These are phyloP conservation scores for Cladosporium halotolerans DNA, from an alignment of 2,329 filamentous ascomycete species.

Conservation along the genomic window DNA sequence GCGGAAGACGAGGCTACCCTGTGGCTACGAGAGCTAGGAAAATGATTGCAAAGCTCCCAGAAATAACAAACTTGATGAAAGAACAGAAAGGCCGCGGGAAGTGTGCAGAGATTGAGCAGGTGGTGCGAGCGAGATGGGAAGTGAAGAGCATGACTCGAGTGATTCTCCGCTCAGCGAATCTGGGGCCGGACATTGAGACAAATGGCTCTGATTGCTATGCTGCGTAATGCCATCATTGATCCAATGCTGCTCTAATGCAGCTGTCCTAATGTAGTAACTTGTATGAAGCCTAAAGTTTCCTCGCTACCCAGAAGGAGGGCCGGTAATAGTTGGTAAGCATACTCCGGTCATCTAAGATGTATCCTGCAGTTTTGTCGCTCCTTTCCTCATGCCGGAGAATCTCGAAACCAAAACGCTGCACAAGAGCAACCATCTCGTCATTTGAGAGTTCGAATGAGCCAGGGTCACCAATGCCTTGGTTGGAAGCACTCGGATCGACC, in stretches of 20 bases:
- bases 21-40: not conserved
- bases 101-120: not conserved
- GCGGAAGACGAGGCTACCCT: not conserved
- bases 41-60: not conserved
- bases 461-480: slow-evolving; percentile 64
- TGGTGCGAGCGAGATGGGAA: not conserved
- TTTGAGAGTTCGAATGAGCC: slow-evolving; percentile 86
- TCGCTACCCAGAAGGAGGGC: slow-evolving; percentile 78
- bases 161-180: not conserved
- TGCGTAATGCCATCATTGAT: not conserved
- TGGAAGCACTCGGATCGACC: slow-evolving; percentile 5
- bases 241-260: not conserved
- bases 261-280: too few relatives aligned
- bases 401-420: slow-evolving; percentile 69
- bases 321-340: slow-evolving; percentile 81
- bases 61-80: not conserved
- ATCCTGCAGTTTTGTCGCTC: slow-evolving; percentile 62
- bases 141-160: not conserved
- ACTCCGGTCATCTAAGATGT: slow-evolving; percentile 77
- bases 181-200: not conserved
- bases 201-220: not conserved
- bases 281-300: slow-evolving; percentile 46
- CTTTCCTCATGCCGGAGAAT: slow-evolving; percentile 48
- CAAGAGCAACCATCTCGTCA: slow-evolving; percentile 74
- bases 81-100: not conserved